Conservation (phyloP, 2,329 filamentous ascomycete species). For the Simplicillium sp. region DNA sequence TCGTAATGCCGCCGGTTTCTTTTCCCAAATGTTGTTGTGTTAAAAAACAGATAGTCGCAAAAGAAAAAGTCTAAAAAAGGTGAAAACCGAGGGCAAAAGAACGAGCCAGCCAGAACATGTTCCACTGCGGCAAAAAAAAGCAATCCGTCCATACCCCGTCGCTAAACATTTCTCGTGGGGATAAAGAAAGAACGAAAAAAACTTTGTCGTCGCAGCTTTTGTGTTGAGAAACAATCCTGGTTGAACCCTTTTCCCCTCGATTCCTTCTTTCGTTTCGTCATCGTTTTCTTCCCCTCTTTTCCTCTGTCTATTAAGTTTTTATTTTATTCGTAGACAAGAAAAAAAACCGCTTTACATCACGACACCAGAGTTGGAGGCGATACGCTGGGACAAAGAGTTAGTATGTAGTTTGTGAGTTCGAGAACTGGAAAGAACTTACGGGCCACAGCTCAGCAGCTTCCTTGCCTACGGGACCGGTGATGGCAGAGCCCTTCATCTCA, state of each 20-base stretch:
- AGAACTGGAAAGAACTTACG: constrained; percentile 44
- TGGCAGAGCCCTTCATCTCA: constrained; percentile 99
- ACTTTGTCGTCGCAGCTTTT: constrained; percentile 1
- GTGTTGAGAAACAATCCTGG: too few relatives aligned
- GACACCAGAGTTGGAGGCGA: constrained; percentile 99
- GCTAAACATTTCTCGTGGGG: constrained; percentile 1
- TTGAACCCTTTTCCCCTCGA: background rate
- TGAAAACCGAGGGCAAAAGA: constrained; percentile 1
- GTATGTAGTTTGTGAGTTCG: constrained; percentile 5
- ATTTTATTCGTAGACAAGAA: constrained; percentile 15
- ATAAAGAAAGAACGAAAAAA: constrained; percentile 4
- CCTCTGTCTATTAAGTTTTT: constrained; percentile 11
- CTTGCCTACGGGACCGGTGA: constrained; percentile 98
- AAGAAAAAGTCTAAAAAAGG: constrained; percentile 3
- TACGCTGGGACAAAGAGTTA: constrained; percentile 59
- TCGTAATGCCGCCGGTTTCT: constrained; percentile 1
- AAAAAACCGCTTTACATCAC: constrained; percentile 75
- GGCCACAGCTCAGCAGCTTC: constrained; percentile 99
- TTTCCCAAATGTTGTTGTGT: background rate
- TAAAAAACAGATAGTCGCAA: too few relatives aligned
- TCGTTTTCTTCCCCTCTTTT: constrained; percentile 3
- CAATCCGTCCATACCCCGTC: background rate
- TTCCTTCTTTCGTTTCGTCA: constrained; percentile 2
- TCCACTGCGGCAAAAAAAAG: background rate
- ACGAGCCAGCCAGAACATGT: background rate